Base-by-base conservation (phyloP, 805 yeast species). In the Lipomyces japonicus region DNA sequence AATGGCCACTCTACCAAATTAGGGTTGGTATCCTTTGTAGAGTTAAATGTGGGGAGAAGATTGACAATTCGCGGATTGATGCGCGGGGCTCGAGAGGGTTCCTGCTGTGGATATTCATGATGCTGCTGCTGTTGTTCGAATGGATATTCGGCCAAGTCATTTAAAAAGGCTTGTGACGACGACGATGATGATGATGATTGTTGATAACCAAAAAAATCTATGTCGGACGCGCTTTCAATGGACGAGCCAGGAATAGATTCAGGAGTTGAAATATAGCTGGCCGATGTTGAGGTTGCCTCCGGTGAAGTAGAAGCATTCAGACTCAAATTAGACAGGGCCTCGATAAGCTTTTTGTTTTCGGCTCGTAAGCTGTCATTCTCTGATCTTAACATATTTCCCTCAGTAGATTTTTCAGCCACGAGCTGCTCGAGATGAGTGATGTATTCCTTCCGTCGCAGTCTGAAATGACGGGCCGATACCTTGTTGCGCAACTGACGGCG, bases 401-500 rank as follows among this genome's bases (percentile, higher is more conserved):
- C 61, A n/a, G 51, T 39, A 19, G 58, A 48, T 53, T 55, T 44
- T 21, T 57, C 59, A 24, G 49, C 52, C 25, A 62, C 55, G 16
- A 60, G 53, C 36, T 48, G 50, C 46, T 64, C 67, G n/a, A 64
- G 59, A 31, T 63, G 64, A 14, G 64, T 48, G 51, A 64, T 63
- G 40, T 63, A 64, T 53, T 61, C 66, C 48, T 64, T 64, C 22
- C 67, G 44, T 12, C 67, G 58, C 35, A 62, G 55, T 9, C 67
- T 58, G 53, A 64, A 64, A 45, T 64, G 66, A 9, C 67, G 54
- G 10, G 67, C 67, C 3, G 63, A 58, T 21, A 64, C 65, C 42
- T 62, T 56, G 52, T 64, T 64, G 25, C 67, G 58, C 22, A 64
- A 57, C 44, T 64, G 67, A 6, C 67, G 54, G 18, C 67, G 64